Conservation (phyloP, 2,329 filamentous ascomycete genomes). For the Colletotrichum sp. region DNA sequence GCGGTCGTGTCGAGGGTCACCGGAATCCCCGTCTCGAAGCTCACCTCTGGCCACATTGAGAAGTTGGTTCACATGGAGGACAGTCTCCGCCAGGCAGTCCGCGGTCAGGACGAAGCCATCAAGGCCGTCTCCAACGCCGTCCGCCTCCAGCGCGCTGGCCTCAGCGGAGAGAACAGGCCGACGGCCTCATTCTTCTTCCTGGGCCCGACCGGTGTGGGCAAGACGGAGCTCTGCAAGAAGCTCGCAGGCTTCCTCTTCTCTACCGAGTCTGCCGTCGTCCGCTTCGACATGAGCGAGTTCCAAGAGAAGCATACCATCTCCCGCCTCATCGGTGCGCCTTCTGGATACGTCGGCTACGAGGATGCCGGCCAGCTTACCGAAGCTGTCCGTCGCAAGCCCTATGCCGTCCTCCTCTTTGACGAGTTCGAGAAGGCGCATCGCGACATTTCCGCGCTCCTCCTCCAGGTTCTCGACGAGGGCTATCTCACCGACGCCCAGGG, state of each 20-base stretch:
- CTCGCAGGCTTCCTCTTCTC: conserved; percentile 93
- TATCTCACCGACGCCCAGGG: conserved; percentile 95
- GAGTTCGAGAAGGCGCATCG: conserved; percentile 98
- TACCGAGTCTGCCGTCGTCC: conserved; percentile 85
- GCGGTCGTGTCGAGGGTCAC: conserved; percentile 89
- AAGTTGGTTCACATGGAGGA: conserved; percentile 98
- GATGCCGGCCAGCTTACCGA: conserved; percentile 96
- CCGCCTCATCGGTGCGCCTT: conserved; percentile 88
- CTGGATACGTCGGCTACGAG: conserved; percentile 95
- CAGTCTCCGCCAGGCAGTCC: conserved; percentile 79
- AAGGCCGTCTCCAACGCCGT: conserved; percentile 92
- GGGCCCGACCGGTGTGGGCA: conserved; percentile 94
- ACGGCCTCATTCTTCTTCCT: conserved; percentile 97
- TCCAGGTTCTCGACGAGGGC: conserved; percentile 95
- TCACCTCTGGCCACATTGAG: conserved; percentile 92
- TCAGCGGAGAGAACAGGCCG: conserved; percentile 90
- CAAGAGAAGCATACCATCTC: conserved; percentile 97
- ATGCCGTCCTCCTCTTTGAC: conserved; percentile 92
- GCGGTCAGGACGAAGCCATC: conserved; percentile 93
- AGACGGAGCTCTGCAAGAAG: conserved; percentile 97
- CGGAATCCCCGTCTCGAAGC: conserved; percentile 89
- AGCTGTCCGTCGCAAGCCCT: conserved; percentile 92
- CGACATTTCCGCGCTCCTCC: conserved; percentile 88
- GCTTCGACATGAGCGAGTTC: conserved; percentile 98
- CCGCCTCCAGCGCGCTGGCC: conserved; percentile 87